Evolutionary conservation across 2,329 filamentous ascomycete genomes (phyloP).

Genomic region (Westerdykella aurantiaca): DNA sequence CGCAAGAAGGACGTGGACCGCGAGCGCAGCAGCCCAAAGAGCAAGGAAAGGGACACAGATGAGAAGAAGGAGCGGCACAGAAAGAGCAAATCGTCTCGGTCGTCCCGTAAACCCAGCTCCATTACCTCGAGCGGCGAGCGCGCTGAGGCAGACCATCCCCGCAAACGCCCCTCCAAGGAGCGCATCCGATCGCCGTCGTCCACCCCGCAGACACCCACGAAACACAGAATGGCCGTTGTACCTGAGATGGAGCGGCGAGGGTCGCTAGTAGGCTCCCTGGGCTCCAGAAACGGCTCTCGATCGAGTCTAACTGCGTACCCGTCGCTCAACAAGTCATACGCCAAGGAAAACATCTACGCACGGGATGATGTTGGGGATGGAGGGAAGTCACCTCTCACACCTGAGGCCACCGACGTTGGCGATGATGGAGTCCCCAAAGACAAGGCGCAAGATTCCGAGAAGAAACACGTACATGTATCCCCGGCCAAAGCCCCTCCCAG

Average conservation of each 20-base stretch:
- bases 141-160: conserved; percentile 8
- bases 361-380: conserved; percentile 36
- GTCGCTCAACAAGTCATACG: conserved; percentile 81
- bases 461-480: conserved; percentile 13
- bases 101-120: conserved; percentile 25
- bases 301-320: conserved; percentile 61
- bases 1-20: conserved; percentile 34
- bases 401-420: conserved; percentile 41
- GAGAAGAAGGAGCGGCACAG: conserved; percentile 19
- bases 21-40: conserved; percentile 17
- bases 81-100: conserved; percentile 15
- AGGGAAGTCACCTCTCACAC: conserved; percentile 29
- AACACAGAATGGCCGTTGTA: conserved; percentile 37
- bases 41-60: conserved; percentile 24
- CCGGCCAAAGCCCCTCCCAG: conserved; percentile 41
- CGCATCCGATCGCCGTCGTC: conserved; percentile 24
- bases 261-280: conserved; percentile 21
- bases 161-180: conserved; percentile 22
- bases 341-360: conserved; percentile 74
- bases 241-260: conserved; percentile 45
- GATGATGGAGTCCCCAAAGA: conserved; percentile 9
- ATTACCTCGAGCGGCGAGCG: conserved; percentile 17
- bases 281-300: conserved; percentile 34
- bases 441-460: conserved; percentile 22
- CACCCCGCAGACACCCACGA: conserved; percentile 13